These are phyloP conservation scores for Epichloe hybrida DNA, from an alignment of 2,329 filamentous ascomycete genomes.

Conservation along the genomic window DNA sequence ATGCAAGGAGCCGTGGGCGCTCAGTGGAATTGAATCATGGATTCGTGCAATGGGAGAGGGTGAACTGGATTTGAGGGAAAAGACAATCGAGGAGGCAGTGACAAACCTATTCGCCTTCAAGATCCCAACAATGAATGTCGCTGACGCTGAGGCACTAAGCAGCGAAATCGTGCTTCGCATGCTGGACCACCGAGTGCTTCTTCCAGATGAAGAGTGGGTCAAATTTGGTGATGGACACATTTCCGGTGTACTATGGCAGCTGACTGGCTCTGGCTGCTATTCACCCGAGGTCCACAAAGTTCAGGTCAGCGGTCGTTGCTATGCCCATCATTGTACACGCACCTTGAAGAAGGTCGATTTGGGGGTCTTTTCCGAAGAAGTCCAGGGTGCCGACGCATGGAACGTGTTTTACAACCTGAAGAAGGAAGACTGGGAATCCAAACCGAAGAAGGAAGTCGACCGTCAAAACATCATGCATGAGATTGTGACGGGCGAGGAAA, in stretches of 20 bases:
- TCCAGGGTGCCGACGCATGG: constrained; percentile 66
- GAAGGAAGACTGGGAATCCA: constrained; percentile 58
- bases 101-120: constrained; percentile 85
- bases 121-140: constrained; percentile 96
- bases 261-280: constrained; percentile 87
- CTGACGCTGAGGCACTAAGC: constrained; percentile 82
- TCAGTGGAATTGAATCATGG: constrained; percentile 81
- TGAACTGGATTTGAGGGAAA: constrained; percentile 73
- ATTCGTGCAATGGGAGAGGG: constrained; percentile 81
- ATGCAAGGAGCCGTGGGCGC: constrained; percentile 82
- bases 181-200: constrained; percentile 62
- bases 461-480: constrained; percentile 92
- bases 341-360: constrained; percentile 92
- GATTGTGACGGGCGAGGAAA: constrained; percentile 85
- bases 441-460: constrained; percentile 76
- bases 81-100: constrained; percentile 75
- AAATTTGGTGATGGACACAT: constrained; percentile 73
- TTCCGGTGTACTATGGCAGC: constrained; percentile 83
- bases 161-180: constrained; percentile 66
- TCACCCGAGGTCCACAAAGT: constrained; percentile 66
- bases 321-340: constrained; percentile 84
- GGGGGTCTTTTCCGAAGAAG: constrained; percentile 55
- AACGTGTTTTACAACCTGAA: constrained; percentile 75
- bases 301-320: constrained; percentile 64
- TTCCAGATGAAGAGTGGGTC: constrained; percentile 94